phyloP scores from a whole-genome alignment of 2,329 filamentous ascomycete genomes.

The Aspergillus caelatus region DNA sequence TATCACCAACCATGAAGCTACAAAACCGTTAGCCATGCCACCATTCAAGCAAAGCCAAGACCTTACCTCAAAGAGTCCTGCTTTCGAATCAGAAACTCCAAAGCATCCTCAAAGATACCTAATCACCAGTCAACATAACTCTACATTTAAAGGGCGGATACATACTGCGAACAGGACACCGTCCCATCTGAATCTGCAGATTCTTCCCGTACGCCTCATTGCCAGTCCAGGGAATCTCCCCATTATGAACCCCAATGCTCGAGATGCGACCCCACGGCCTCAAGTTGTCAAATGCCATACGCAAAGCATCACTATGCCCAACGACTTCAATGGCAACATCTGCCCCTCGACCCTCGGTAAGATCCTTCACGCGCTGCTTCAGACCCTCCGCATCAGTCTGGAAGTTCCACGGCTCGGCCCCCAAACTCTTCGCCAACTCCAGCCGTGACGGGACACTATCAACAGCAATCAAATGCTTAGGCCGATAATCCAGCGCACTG shows the following conservation, averaged over 20 bases:
- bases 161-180: slow-evolving; percentile 64
- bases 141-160: background rate
- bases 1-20: slow-evolving; percentile 74
- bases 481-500: slow-evolving; percentile 70
- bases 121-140: background rate
- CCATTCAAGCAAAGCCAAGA: background rate
- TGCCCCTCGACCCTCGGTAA: slow-evolving; percentile 76
- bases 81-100: slow-evolving; percentile 64
- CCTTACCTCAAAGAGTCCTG: slow-evolving; percentile 66
- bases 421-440: slow-evolving; percentile 69
- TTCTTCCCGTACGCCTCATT: slow-evolving; percentile 69
- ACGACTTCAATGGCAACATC: slow-evolving; percentile 82
- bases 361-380: slow-evolving; percentile 60
- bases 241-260: slow-evolving; percentile 75
- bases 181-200: slow-evolving; percentile 70
- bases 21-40: slow-evolving; percentile 18
- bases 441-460: slow-evolving; percentile 75
- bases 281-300: slow-evolving; percentile 71
- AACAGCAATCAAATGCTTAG: slow-evolving; percentile 74
- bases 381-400: slow-evolving; percentile 65
- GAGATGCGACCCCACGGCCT: slow-evolving; percentile 72
- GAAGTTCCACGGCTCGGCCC: slow-evolving; percentile 82
- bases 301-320: slow-evolving; percentile 66
- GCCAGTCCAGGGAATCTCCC: slow-evolving; percentile 67
- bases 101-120: slow-evolving; percentile 64